phyloP scores from a whole-genome alignment of 768 basidiomycete species.

The Baorangia bicolor region DNA sequence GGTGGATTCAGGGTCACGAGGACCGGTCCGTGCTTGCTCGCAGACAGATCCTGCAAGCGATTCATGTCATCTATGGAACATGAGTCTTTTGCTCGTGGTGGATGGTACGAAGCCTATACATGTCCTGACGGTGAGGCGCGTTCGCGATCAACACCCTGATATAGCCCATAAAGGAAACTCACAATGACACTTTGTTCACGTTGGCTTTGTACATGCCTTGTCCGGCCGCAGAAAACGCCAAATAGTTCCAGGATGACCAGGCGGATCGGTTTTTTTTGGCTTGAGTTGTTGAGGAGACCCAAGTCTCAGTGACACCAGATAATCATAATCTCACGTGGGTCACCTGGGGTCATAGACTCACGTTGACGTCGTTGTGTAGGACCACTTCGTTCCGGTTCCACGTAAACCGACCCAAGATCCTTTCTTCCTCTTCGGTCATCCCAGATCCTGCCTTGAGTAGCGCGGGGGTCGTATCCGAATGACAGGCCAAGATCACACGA shows the following conservation, averaged over 20 bases:
- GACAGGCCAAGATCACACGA: constrained; percentile 72
- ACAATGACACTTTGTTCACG: constrained; percentile 62
- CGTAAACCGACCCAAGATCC: constrained; percentile 54
- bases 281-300: constrained; percentile 48
- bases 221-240: constrained; percentile 49
- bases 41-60: constrained; percentile 64
- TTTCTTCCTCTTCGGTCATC: constrained; percentile 50
- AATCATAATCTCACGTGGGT: background rate
- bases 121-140: constrained; percentile 35
- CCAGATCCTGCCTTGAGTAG: constrained; percentile 43
- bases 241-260: constrained; percentile 82
- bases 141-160: background rate
- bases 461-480: constrained; percentile 60
- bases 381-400: constrained; percentile 72
- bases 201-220: constrained; percentile 43
- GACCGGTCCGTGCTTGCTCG: constrained; percentile 55
- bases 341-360: constrained; percentile 30
- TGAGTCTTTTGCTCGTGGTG: background rate
- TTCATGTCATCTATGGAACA: constrained; percentile 66
- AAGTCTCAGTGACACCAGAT: background rate
- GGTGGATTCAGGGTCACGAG: constrained; percentile 76
- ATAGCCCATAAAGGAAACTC: constrained; percentile 22
- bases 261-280: constrained; percentile 55
- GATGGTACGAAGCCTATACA: constrained; percentile 33
- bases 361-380: constrained; percentile 61